Evolutionary conservation across 2,329 filamentous ascomycete species (phyloP), one percentile per base, ranked within the genome.

Genomic region (Raffaelea albimanens): DNA sequence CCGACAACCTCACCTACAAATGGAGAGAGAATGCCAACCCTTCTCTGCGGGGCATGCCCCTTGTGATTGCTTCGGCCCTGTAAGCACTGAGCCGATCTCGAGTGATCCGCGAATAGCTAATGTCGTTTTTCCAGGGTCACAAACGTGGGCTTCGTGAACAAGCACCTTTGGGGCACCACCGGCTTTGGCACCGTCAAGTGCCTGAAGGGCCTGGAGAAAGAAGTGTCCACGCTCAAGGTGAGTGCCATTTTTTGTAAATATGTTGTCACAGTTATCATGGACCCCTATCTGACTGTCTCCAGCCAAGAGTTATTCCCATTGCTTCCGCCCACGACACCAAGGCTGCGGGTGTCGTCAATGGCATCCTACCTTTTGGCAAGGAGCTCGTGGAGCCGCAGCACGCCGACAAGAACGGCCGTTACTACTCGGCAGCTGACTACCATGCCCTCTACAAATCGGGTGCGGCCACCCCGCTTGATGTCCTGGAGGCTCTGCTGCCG

Each of bases 401-500:
- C 29, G 41, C 63, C 16, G 60, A 66, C 40, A 58, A 68, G 13
- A 56, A 62, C 5, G 70, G 68, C 16, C 73, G 76, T 40, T 87
- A 85, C 66, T 78, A 82, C 61, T 85, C 85, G 3, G 76, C 81
- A 21, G 73, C 76, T 13, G 87, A 95, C 65, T 95, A 89, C 61
- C 82, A 88, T 60, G 74, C 77, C 45, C 75, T 85, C 38, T 95
- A 90, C 67, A 74, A 73, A 52, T 78, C 78, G 5, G 85, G 86
- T 44, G 68, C 74, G 50, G 60, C 83, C 49, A 93, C 87, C 0
- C 89, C 89, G 0, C 70, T 78, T 0, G 76, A 82, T 52, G 85
- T 95, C 2, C 76, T 74, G 13, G 78, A 89, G 61, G 74, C 77
- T 1, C 69, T 95, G 16, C 70, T 95, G 2, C 80, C 83, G 1